A percentile compares a stretch with the other conserved stretches of the same genome.
Conservation (phyloP, 495 filamentous ascomycete species). For the Polyplosphaeria fusca region DNA sequence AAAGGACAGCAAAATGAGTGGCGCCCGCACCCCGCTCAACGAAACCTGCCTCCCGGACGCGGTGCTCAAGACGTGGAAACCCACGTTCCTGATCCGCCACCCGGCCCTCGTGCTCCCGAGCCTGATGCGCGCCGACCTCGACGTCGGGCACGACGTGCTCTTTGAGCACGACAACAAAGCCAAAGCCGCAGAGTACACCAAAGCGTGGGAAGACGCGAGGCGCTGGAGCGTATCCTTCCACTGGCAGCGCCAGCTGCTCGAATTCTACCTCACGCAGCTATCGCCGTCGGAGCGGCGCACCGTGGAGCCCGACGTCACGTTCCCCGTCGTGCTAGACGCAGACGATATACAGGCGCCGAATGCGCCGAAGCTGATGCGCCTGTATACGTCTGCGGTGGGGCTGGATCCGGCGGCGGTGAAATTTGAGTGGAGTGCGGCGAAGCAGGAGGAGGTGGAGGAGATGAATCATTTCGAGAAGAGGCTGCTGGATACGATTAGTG, state of each 20-base stretch:
- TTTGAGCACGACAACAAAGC: not conserved
- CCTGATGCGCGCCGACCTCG: conserved; percentile 1
- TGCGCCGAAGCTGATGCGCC: not conserved
- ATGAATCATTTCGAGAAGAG: conserved; percentile 2
- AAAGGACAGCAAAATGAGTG: not conserved
- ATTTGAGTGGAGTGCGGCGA: not conserved
- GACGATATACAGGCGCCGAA: not conserved
- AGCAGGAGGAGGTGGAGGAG: not conserved
- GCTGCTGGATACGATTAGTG: conserved; percentile 2
- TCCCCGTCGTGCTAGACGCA: conserved; percentile 1
- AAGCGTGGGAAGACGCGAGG: not conserved
- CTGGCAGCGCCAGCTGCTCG: not conserved
- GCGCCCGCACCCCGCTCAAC: not conserved
- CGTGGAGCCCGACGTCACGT: not conserved
- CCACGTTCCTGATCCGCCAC: conserved; percentile 3
- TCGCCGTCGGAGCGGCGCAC: not conserved
- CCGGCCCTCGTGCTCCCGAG: not conserved
- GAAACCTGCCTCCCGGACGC: not conserved
- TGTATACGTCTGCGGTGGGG: not conserved
- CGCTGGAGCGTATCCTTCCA: not conserved
- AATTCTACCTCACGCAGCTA: not conserved
- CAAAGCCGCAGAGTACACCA: not conserved
- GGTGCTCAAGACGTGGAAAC: conserved; percentile 3
- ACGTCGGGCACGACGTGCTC: not conserved
- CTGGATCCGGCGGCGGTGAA: not conserved